A percentile compares a stretch with the other conserved stretches of the same genome.
Evolutionary conservation across 768 basidiomycete genomes (phyloP).

Genomic region (Suillus occidentalis): DNA sequence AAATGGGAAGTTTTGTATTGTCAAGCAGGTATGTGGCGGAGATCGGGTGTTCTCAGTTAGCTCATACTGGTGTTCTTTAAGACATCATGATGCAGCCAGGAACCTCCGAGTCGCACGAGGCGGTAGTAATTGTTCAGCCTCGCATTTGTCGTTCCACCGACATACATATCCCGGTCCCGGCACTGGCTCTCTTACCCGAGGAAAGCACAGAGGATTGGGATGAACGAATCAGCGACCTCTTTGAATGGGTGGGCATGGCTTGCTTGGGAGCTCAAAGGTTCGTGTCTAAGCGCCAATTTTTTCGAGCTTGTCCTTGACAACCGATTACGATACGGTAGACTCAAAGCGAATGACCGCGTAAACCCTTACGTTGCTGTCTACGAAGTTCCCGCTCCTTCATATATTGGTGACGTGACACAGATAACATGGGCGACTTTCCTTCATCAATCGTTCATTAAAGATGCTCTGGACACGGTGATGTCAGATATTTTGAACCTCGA

Average conservation of each 20-base stretch:
- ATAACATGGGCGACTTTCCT: constrained; percentile 65
- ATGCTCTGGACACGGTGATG: constrained; percentile 47
- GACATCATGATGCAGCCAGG: not conserved
- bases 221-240: constrained; percentile 43
- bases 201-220: constrained; percentile 54
- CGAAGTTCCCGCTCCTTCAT: constrained; percentile 47
- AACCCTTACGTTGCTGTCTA: constrained; percentile 73
- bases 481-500: constrained; percentile 11
- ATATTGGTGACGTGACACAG: constrained; percentile 48
- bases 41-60: not conserved
- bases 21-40: constrained; percentile 21
- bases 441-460: constrained; percentile 49
- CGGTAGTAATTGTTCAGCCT: constrained; percentile 18
- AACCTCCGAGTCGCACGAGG: constrained; percentile 2
- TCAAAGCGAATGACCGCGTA: constrained; percentile 60
- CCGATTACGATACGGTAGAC: constrained; percentile 34
- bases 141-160: constrained; percentile 28
- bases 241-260: constrained; percentile 78
- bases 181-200: constrained; percentile 25
- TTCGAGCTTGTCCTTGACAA: not conserved
- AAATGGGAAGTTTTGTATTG: constrained; percentile 48
- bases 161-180: constrained; percentile 42
- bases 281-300: constrained; percentile 8
- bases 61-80: constrained; percentile 6
- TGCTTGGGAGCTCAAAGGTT: constrained; percentile 67